A percentile compares a stretch with the other conserved stretches of the same genome.
Evolutionary conservation across 2,329 filamentous ascomycete genomes (phyloP).

Genomic region (Sclerotiophoma versabilis): DNA sequence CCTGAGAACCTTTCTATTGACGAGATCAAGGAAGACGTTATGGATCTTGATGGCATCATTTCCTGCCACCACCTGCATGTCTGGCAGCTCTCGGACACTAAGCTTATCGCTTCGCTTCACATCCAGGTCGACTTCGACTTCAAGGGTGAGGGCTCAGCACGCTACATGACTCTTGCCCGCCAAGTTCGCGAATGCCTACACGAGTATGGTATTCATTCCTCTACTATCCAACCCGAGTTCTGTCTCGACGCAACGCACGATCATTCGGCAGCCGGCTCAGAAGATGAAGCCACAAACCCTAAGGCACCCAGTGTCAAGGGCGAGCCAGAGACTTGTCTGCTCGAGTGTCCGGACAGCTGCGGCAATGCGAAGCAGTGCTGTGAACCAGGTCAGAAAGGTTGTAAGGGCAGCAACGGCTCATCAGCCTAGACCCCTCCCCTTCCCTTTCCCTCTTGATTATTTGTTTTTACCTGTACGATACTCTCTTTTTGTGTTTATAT

Average conservation of each 20-base stretch:
- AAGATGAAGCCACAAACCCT: conserved; percentile 41
- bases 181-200: conserved; percentile 88
- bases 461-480: conserved; percentile 20
- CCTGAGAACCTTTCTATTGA: conserved; percentile 87
- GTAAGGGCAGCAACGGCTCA: conserved; percentile 25
- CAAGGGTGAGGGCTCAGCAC: conserved; percentile 75
- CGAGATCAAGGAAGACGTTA: conserved; percentile 91
- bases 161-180: conserved; percentile 90
- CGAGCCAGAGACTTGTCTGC: conserved; percentile 48
- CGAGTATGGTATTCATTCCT: conserved; percentile 94
- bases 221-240: conserved; percentile 95
- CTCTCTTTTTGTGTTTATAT: not conserved
- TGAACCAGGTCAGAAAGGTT: conserved; percentile 42
- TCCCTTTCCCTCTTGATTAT: not conserved
- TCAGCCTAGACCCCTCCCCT: conserved; percentile 15
- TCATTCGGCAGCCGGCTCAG: conserved; percentile 46
- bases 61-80: conserved; percentile 96
- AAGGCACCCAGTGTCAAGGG: conserved; percentile 49
- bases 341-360: conserved; percentile 55
- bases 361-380: conserved; percentile 53
- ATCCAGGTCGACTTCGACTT: conserved; percentile 92
- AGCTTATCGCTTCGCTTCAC: conserved; percentile 91
- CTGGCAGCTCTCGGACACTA: conserved; percentile 96
- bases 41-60: conserved; percentile 81
- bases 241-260: conserved; percentile 55